Base-by-base conservation (phyloP, 352 stramenopile genomes). In the Globisporangium spinosum region DNA sequence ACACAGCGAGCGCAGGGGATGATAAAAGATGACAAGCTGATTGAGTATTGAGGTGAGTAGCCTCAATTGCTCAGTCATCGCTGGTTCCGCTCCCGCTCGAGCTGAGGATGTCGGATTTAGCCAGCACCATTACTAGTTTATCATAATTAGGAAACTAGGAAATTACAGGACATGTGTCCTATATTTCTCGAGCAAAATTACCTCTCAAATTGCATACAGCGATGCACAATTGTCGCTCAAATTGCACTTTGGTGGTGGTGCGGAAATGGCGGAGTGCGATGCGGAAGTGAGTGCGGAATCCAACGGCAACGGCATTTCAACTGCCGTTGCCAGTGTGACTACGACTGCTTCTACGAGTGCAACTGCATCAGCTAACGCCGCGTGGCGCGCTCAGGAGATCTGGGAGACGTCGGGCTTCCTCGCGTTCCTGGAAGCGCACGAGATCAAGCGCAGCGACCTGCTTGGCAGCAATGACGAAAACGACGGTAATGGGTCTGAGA, bases 371-470 rank as follows among this genome's bases (percentile, higher is more conserved):
- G 54, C 0, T 23, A 6, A 13, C 15, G 3, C 13, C 27, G 25
- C 55, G 2, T 91, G 83, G 83, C 53, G 85, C 38, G 66, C 84
- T 58, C 67, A 62, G 20, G 54, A 38, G 32, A 64, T 86, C 35
- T 89, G 80, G 83, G 68, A 71, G 29, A 47, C 40, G 27, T 76
- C 74, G 29, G 82, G 82, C 34, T 93, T 93, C 70, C 58, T 85
- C 6, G 58, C 65, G 62, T 93, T 93, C 71, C 70, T 93, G 3
- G 20, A 65, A 1, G 65, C 79, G 27, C 85, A 93, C 66, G 66
- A 77, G 2, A 80, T 90, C 55, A n/a, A 77, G 23, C 38, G 60
- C 1, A 75, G 65, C 2, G 85, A 91, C 54, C 72, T 91, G 38
- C 23, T 89, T 5, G 75, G 40, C 54, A 25, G 25, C 15, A 27